Conservation (phyloP, 78 protist genomes). For the Dictyostelium capitatum region DNA sequence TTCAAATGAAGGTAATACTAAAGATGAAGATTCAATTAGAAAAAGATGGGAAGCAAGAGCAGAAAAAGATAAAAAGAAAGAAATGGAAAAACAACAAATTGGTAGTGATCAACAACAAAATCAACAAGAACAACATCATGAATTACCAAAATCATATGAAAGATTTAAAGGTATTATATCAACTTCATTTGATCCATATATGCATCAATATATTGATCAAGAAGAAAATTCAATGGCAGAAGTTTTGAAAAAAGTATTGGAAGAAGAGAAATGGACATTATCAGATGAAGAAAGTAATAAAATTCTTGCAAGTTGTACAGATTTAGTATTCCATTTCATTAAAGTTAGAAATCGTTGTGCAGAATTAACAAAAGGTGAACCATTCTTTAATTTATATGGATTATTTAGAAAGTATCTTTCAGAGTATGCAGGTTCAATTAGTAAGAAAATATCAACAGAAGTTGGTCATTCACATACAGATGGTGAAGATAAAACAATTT, state of each 20-base stretch:
- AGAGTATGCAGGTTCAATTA: slow-evolving; percentile 36
- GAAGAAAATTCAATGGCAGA: slow-evolving; percentile 68
- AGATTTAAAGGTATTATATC: slow-evolving; percentile 80
- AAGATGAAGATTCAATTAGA: slow-evolving; percentile 24
- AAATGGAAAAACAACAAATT: slow-evolving; percentile 40
- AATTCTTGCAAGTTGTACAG: slow-evolving; percentile 50
- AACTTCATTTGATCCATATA: slow-evolving; percentile 79
- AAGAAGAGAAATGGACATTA: slow-evolving; percentile 67
- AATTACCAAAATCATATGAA: slow-evolving; percentile 33
- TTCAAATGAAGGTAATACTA: not conserved
- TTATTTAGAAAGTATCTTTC: slow-evolving; percentile 68
- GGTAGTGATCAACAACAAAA: not conserved
- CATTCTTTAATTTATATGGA: slow-evolving; percentile 58
- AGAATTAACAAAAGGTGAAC: slow-evolving; percentile 44
- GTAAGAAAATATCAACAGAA: slow-evolving; percentile 12
- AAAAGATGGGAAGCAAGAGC: slow-evolving; percentile 35
- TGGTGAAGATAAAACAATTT: slow-evolving; percentile 40
- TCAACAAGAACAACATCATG: not conserved
- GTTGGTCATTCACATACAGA: slow-evolving; percentile 56
- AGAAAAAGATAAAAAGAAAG: slow-evolving; percentile 5
- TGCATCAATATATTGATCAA: slow-evolving; percentile 80
- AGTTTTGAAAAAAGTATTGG: slow-evolving; percentile 14
- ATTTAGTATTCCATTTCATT: slow-evolving; percentile 37
- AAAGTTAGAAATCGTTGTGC: slow-evolving; percentile 55
- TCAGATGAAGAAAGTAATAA: slow-evolving; percentile 62